Conservation (phyloP, 139 green algal genomes). For the Chloropicon primus region DNA sequence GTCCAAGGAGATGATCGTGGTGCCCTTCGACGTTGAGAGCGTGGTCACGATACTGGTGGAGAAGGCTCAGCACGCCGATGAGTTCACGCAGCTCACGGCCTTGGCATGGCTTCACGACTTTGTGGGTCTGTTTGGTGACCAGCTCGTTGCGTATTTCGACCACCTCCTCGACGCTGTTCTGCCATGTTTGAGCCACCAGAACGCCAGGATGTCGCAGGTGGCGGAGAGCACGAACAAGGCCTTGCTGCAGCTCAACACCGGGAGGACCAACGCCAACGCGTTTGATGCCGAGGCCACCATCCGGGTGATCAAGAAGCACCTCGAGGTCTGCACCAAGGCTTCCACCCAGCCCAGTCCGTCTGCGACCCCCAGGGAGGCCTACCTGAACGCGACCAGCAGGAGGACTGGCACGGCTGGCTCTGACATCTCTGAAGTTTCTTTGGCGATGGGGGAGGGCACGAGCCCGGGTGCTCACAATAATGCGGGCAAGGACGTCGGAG, state of each 20-base stretch:
- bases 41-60: constrained; percentile 18
- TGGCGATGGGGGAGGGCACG: no score
- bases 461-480: no score
- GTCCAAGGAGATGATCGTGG: background rate
- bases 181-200: constrained; percentile 50
- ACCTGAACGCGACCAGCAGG: background rate
- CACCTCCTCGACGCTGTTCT: constrained; percentile 64
- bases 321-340: background rate
- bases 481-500: constrained; percentile 19
- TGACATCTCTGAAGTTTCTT: background rate
- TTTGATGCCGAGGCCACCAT: background rate
- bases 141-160: constrained; percentile 55
- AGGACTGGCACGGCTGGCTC: background rate
- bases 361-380: no score
- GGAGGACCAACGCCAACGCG: background rate
- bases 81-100: constrained; percentile 61
- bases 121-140: constrained; percentile 35
- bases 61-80: constrained; percentile 30
- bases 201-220: constrained; percentile 14
- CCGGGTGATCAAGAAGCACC: background rate
- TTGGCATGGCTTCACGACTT: constrained; percentile 63
- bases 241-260: constrained; percentile 23
- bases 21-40: background rate
- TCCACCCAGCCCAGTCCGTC: background rate
- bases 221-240: constrained; percentile 23